Conservation (phyloP, 163 green algal genomes). For the Trebouxia gelatinosa region DNA sequence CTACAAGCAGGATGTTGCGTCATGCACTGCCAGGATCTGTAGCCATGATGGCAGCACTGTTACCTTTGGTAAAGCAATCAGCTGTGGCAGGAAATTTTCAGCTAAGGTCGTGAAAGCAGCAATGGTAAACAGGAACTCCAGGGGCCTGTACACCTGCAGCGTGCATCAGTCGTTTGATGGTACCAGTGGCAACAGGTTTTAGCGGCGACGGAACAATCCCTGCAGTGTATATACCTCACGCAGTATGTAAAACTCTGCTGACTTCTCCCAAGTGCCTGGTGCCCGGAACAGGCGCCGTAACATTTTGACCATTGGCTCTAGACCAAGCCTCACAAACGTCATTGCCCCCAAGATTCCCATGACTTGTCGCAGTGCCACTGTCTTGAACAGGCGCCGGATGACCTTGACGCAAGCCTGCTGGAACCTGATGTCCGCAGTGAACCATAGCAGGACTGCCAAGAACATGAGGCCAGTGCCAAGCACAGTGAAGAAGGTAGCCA, state of each 20-base stretch:
- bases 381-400: constrained; percentile 61
- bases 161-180: too few relatives aligned
- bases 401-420: constrained; percentile 47
- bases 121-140: constrained; percentile 87
- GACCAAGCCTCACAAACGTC: constrained; percentile 55
- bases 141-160: constrained; percentile 84
- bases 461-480: constrained; percentile 53
- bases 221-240: too few relatives aligned
- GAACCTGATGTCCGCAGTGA: constrained; percentile 78
- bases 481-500: constrained; percentile 48
- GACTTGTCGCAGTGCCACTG: constrained; percentile 63
- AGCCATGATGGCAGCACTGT: too few relatives aligned
- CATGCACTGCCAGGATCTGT: too few relatives aligned
- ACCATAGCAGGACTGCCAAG: constrained; percentile 72
- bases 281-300: constrained; percentile 45
- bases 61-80: constrained; percentile 78
- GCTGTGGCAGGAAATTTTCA: constrained; percentile 83
- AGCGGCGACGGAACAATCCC: too few relatives aligned
- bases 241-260: constrained; percentile 73
- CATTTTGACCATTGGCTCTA: constrained; percentile 57
- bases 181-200: too few relatives aligned
- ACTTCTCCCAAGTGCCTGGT: constrained; percentile 56
- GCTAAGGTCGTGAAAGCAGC: constrained; percentile 83
- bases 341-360: constrained; percentile 59
- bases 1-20: too few relatives aligned